Base-by-base conservation (phyloP, 139 green algal species). In the Diplosphaera chodatii region DNA sequence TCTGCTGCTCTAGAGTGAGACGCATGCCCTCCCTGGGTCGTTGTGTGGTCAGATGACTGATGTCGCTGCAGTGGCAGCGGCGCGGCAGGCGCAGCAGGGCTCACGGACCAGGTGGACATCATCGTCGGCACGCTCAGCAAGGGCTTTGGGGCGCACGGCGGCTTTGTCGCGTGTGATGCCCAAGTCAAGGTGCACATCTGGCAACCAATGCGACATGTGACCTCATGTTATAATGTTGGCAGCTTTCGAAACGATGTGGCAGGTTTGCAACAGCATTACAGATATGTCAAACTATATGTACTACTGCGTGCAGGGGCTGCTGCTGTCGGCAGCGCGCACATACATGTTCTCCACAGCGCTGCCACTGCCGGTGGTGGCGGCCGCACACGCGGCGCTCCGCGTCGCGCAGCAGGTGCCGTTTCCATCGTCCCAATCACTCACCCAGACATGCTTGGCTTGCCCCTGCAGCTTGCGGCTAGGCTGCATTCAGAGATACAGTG, bases 71-170 rank as follows among this genome's bases (percentile, higher is more conserved):
- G 71, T 18, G 93, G 92, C 0, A 88, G 75, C 0, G 92, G 93
- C n/a, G 87, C 82, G 2, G 82, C 84, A 2, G 86, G 92, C 25
- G 65, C 70, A 55, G 33, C 77, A 34, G 87, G 82, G 1, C 72
- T 91, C 27, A 37, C 64, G 2, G 64, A 70, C 18, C 63, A 90
- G 31, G 88, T 99, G 22, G 91, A 98, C 71, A 27, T 98, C 3
- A 84, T 94, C 55, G 78, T 98, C 5, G 95, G 95, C 69, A 99
- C 95, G 3, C 87, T 99, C 3, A 93, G 83, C 82, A 99, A 99
- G 70, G 95, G 93, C 0, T 79, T 94, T 64, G 95, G 93, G 10
- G 77, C 77, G 23, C 77, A 88, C 32, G 94, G 93, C 21, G 93
- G 94, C 29, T 98, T 98, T 84, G 87, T 93, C 32, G 87, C 88